phyloP scores from a whole-genome alignment of 2,329 filamentous ascomycete species.

The Exophiala mesophila region DNA sequence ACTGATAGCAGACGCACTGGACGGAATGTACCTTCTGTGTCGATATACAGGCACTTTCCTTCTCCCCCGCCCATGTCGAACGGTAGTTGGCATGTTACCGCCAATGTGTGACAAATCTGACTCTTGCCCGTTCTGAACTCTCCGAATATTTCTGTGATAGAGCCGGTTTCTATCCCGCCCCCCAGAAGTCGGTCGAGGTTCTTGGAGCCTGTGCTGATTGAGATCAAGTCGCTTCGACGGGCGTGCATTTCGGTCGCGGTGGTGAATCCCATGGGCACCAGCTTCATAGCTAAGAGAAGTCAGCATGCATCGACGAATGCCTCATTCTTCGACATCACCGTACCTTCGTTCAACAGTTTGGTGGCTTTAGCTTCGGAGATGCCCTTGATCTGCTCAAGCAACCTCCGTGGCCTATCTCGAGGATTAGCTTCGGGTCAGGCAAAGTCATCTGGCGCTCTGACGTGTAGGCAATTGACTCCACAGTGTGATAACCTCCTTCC shows the following conservation, averaged over 20 bases:
- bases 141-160: conserved; percentile 95
- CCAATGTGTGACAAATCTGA: conserved; percentile 97
- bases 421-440: conserved; percentile 1
- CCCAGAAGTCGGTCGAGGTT: conserved; percentile 92
- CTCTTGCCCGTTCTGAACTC: conserved; percentile 98
- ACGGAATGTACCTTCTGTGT: conserved; percentile 95
- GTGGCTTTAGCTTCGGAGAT: conserved; percentile 95
- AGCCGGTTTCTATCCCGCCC: conserved; percentile 92
- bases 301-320: too few species aligned
- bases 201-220: conserved; percentile 96
- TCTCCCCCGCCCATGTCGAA: conserved; percentile 99
- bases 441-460: conserved; percentile 38
- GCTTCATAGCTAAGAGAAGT: conserved; percentile 67
- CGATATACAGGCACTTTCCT: conserved; percentile 97
- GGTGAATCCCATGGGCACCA: conserved; percentile 98
- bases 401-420: conserved; percentile 56
- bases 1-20: conserved; percentile 87
- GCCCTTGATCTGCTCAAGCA: conserved; percentile 91
- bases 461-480: conserved; percentile 94
- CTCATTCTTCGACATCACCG: too few species aligned
- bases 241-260: conserved; percentile 99
- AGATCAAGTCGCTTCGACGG: conserved; percentile 91
- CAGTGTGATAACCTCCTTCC: conserved; percentile 90
- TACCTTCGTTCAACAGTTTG: conserved; percentile 86
- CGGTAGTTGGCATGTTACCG: conserved; percentile 92